Percentiles rank a stretch among this genome's conserved stretches.
Conservation (phyloP, 371 early-diverging fungal species). For the Mucor velutinosus region DNA sequence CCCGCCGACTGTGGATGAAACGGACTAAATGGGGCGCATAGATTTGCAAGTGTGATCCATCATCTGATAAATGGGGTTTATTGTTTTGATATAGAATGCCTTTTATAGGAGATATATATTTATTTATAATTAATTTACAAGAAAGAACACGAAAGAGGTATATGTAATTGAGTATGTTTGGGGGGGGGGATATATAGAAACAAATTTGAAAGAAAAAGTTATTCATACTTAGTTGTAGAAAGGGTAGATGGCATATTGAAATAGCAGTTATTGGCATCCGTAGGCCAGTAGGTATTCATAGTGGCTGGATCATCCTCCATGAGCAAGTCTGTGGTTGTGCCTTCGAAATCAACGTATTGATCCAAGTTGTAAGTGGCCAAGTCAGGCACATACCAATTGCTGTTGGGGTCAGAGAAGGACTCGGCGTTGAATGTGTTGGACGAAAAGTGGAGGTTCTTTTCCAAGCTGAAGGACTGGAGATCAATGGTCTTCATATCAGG, state of each 20-base stretch:
- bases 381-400: slow-evolving; percentile 10
- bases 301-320: slow-evolving; percentile 6
- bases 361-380: slow-evolving; percentile 15
- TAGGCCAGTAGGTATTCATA: slow-evolving; percentile 15
- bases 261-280: background rate
- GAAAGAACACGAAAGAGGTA: background rate
- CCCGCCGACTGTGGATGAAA: background rate
- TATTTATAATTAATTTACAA: background rate
- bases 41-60: background rate
- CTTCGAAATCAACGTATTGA: slow-evolving; percentile 21
- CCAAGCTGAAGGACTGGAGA: slow-evolving; percentile 9
- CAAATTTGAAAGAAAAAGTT: background rate
- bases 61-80: background rate
- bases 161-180: background rate
- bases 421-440: slow-evolving; percentile 4
- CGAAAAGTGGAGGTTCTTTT: slow-evolving; percentile 21
- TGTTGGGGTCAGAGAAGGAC: slow-evolving; percentile 16
- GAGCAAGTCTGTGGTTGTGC: slow-evolving; percentile 7
- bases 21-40: background rate
- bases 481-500: slow-evolving; percentile 26
- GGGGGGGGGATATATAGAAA: background rate
- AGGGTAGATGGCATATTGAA: background rate
- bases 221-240: background rate
- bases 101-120: background rate
- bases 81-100: background rate